Percentiles rank a stretch among this genome's conserved stretches.
These are phyloP conservation scores for Russula sp. DNA, from an alignment of 768 basidiomycete species.

Conservation along the genomic window DNA sequence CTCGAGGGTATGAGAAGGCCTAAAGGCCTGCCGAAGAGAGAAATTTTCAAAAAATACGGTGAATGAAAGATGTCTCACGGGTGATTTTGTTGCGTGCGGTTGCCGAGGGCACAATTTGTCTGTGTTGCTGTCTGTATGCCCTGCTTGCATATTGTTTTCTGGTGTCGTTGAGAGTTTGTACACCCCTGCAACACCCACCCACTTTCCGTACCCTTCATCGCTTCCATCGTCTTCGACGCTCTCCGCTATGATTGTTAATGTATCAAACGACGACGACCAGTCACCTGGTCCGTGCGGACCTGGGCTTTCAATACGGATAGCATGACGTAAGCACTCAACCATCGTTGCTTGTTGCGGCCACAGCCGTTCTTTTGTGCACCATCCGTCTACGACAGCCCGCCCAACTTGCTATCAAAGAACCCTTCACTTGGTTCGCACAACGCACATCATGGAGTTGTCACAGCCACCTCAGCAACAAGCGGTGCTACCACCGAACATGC, in stretches of 20 bases:
- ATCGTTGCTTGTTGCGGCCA: slow-evolving; percentile 14
- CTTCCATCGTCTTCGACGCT: slow-evolving; percentile 28
- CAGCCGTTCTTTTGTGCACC: slow-evolving; percentile 43
- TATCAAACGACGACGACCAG: slow-evolving; percentile 17
- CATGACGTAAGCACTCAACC: slow-evolving; percentile 40
- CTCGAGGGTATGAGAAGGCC: background rate
- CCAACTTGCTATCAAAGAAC: background rate
- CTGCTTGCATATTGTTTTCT: slow-evolving; percentile 54
- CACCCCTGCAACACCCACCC: slow-evolving; percentile 30
- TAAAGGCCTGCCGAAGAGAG: background rate
- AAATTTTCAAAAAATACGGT: background rate
- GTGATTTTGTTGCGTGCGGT: slow-evolving; percentile 1
- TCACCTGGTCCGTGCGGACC: slow-evolving; percentile 49
- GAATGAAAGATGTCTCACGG: background rate
- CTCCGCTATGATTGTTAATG: slow-evolving; percentile 22
- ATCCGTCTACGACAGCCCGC: slow-evolving; percentile 21
- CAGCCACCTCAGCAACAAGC: slow-evolving; percentile 39
- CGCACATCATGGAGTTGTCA: slow-evolving; percentile 7
- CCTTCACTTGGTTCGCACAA: background rate
- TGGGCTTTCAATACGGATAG: slow-evolving; percentile 33
- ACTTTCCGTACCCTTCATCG: slow-evolving; percentile 43
- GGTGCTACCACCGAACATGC: slow-evolving; percentile 58
- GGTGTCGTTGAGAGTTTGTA: slow-evolving; percentile 70
- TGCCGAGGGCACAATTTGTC: slow-evolving; percentile 26
- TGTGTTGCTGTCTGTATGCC: slow-evolving; percentile 31